Conservation (phyloP, 179 eudicot genomes). For the Beta corolliflora region DNA sequence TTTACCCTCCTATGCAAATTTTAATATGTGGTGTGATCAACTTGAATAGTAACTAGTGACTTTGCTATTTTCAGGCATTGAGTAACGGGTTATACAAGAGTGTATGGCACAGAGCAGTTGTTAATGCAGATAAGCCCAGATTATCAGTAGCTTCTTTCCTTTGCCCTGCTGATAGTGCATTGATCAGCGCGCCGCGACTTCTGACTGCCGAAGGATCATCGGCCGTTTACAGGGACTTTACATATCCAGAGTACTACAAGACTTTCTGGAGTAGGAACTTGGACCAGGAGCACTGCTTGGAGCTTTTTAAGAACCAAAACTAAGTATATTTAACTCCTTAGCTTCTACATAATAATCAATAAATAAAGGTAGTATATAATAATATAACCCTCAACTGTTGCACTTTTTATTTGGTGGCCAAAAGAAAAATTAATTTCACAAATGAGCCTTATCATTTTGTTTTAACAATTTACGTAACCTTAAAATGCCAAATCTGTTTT, state of each 20-base stretch:
- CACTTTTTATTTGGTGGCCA: background rate
- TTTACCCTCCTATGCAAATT: no score
- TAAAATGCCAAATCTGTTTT: no score
- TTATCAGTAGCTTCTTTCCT: conserved; percentile 88
- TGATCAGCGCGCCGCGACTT: conserved; percentile 59
- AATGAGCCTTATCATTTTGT: background rate
- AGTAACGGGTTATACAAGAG: conserved; percentile 84
- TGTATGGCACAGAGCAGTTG: conserved; percentile 86
- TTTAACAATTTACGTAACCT: no score
- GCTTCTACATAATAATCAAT: background rate
- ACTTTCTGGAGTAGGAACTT: conserved; percentile 82
- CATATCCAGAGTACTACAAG: conserved; percentile 80
- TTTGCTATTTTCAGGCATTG: conserved; percentile 51
- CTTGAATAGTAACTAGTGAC: background rate
- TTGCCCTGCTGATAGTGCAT: conserved; percentile 56
- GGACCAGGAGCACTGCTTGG: conserved; percentile 79
- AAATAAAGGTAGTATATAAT: background rate
- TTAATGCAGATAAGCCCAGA: conserved; percentile 60
- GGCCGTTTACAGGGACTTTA: conserved; percentile 56
- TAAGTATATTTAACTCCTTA: no score
- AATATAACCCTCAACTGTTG: background rate
- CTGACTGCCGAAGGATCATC: conserved; percentile 49
- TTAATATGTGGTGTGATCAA: no score
- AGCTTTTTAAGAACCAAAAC: conserved; percentile 56
- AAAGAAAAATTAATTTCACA: background rate